These are phyloP conservation scores for Fraxinus greggii DNA, from an alignment of 305 asterid genomes.

Conservation along the genomic window DNA sequence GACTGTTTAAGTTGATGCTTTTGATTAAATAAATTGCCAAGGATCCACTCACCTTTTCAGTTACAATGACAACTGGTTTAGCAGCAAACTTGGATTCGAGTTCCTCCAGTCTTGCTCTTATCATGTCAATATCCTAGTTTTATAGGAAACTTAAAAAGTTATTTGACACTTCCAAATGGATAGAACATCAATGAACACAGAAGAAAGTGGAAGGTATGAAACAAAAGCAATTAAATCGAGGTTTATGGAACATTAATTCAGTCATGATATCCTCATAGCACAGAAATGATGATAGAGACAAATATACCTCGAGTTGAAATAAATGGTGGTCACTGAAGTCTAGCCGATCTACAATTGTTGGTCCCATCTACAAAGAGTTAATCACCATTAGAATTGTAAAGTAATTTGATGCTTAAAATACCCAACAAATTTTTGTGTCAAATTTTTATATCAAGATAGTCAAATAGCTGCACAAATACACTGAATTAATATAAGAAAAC, in stretches of 20 bases:
- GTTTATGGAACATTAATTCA: neutral
- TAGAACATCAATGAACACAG: neutral
- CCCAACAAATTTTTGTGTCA: conserved; percentile 2
- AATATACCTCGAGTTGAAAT: conserved; percentile 52
- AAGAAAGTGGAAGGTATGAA: neutral
- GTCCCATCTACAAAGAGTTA: conserved; percentile 65
- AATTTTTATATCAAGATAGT: conserved; percentile 10
- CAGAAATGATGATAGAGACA: conserved; percentile 3
- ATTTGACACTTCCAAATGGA: neutral
- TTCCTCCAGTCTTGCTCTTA: conserved; percentile 50
- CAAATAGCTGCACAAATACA: neutral
- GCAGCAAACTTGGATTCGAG: conserved; percentile 52
- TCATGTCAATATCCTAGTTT: conserved; percentile 57
- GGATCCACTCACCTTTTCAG: conserved; percentile 68
- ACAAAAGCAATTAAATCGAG: neutral
- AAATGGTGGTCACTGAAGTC: conserved; percentile 85
- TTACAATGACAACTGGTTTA: conserved; percentile 60
- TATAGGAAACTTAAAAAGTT: conserved; percentile 20
- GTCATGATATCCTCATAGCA: neutral
- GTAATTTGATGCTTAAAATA: neutral
- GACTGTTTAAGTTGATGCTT: neutral
- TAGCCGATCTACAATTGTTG: conserved; percentile 60
- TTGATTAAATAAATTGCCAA: neutral
- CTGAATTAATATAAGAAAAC: neutral
- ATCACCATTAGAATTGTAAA: conserved; percentile 18